Base-by-base conservation (phyloP, 495 filamentous ascomycete genomes). In the Lasiosphaeriaceae sp. region DNA sequence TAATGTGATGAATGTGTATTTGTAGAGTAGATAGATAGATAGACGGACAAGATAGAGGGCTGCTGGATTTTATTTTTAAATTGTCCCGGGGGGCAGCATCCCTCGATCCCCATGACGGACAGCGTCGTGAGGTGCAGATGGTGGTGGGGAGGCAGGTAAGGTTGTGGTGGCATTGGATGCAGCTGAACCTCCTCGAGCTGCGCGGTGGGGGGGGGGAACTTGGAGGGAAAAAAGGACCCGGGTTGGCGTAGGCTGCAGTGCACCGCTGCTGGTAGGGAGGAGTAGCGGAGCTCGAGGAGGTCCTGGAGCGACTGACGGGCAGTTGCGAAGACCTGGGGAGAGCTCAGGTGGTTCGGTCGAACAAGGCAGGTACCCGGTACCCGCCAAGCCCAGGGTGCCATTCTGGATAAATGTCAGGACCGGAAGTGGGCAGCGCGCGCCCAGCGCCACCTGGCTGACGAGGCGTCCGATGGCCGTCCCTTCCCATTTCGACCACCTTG, bases 381-480 rank as follows among this genome's bases (percentile, higher is more conserved):
- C n/a, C 35, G 61, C 64, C 64, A 66, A 63, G 64, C 24, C 45
- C 21, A 56, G 53, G 45, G 55, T 11, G 50, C 46, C 56, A 56
- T 56, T 64, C 57, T 65, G 66, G 66, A 66, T 69, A 69, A 69
- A 69, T 66, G 56, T 11, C 23, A 47, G 23, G 61, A 56, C 64
- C 63, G 61, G 58, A 55, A 61, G 63, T 55, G 53, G 45, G n/a
- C 41, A 37, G n/a, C 45, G 12, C 8, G 21, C 46, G 11, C 20
- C 20, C 39, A 34, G 16, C 39, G 37, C 39, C 24, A 19, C 39
- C 39, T 19, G 9, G 52, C 52, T 54, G 21, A 34, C 11, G n/a
- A 20, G 20, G 20, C 23, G 29, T 24, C 43, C 37, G 20, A 24
- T 17, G 17, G 35, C 50, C 14, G 29, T 41, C 50, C 23, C n/a